A percentile compares a stretch with the other conserved stretches of the same genome.
Evolutionary conservation across 83 land plant genomes (phyloP).

Genomic region (Larix sibirica): DNA sequence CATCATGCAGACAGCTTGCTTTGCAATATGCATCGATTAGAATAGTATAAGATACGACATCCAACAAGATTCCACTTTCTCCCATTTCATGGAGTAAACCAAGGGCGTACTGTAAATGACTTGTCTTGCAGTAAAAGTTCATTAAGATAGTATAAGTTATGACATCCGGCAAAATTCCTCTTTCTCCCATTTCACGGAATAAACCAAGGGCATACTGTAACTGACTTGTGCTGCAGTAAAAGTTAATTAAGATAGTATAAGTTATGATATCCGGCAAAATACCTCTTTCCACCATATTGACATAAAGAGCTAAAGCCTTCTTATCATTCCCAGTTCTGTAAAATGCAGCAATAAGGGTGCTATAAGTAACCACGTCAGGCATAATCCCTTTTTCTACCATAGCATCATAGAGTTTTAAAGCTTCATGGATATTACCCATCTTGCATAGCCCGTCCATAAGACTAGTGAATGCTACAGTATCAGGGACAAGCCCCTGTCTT

Average conservation of each 20-base stretch:
- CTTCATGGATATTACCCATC: slow-evolving; percentile 13
- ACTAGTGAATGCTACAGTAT: slow-evolving; percentile 39
- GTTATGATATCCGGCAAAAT: slow-evolving; percentile 22
- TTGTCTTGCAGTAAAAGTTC: slow-evolving; percentile 34
- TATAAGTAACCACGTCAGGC: slow-evolving; percentile 26
- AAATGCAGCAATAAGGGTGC: slow-evolving; percentile 54
- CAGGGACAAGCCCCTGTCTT: neutral
- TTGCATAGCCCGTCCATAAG: neutral
- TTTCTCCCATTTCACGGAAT: slow-evolving; percentile 15
- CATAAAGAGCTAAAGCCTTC: slow-evolving; percentile 41
- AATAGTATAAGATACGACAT: slow-evolving; percentile 55
- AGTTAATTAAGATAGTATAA: slow-evolving; percentile 25
- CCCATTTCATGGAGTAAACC: slow-evolving; percentile 41
- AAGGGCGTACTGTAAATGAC: slow-evolving; percentile 38
- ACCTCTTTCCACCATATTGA: slow-evolving; percentile 24
- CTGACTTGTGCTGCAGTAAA: slow-evolving; percentile 25
- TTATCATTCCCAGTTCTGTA: slow-evolving; percentile 25
- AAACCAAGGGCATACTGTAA: slow-evolving; percentile 42
- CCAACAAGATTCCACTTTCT: slow-evolving; percentile 40
- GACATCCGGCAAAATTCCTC: slow-evolving; percentile 28
- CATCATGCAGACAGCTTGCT: slow-evolving; percentile 35
- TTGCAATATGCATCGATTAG: slow-evolving; percentile 45
- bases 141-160: slow-evolving; percentile 53
- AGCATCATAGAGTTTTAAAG: slow-evolving; percentile 18
- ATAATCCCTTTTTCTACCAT: slow-evolving; percentile 11